These are phyloP conservation scores for Venturia nashicola DNA, from an alignment of 2,329 filamentous ascomycete species.

Conservation along the genomic window DNA sequence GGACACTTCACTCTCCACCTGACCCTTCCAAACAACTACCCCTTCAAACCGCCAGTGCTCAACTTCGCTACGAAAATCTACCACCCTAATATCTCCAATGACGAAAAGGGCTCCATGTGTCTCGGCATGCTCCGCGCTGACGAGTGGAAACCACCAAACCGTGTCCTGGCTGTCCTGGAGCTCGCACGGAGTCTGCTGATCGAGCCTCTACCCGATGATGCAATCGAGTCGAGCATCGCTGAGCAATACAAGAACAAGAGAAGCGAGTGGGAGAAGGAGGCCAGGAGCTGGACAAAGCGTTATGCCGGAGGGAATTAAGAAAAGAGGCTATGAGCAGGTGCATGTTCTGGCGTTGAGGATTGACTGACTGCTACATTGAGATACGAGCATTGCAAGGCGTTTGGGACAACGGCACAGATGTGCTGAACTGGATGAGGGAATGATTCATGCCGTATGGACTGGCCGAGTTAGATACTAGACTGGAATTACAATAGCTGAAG, in stretches of 20 bases:
- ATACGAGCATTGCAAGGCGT: constrained; percentile 1
- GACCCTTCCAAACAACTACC: constrained; percentile 66
- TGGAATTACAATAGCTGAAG: background rate
- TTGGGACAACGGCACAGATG: background rate
- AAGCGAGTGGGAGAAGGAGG: constrained; percentile 60
- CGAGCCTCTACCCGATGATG: constrained; percentile 80
- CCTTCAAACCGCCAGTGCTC: constrained; percentile 75
- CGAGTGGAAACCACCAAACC: constrained; percentile 83
- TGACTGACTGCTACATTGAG: background rate
- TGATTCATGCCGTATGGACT: background rate
- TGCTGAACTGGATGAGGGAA: background rate
- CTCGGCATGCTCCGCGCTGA: constrained; percentile 71
- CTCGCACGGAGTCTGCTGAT: constrained; percentile 62
- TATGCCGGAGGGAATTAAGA: constrained; percentile 46
- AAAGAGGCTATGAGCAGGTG: background rate
- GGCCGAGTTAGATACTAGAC: background rate
- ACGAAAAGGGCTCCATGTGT: constrained; percentile 74
- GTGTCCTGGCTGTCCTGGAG: constrained; percentile 62
- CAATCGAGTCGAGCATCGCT: constrained; percentile 75
- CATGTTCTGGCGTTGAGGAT: background rate
- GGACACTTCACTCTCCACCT: constrained; percentile 65
- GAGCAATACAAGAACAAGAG: constrained; percentile 66
- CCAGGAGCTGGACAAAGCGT: constrained; percentile 57
- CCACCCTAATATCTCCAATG: constrained; percentile 89
- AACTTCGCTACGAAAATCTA: constrained; percentile 84